These are phyloP conservation scores for Eutrema japonicum DNA, from an alignment of 345 rosid genomes.

Conservation along the genomic window DNA sequence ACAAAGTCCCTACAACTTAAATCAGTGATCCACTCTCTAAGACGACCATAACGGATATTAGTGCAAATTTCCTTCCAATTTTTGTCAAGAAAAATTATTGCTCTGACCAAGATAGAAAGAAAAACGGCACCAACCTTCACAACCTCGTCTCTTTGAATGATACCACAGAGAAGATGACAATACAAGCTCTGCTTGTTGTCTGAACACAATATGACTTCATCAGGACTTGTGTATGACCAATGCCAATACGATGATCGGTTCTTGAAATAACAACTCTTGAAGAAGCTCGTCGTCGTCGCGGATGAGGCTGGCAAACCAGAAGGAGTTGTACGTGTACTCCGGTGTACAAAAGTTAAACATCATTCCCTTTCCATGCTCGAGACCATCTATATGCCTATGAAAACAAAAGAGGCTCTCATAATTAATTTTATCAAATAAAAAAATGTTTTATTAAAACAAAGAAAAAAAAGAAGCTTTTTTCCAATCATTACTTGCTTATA, in stretches of 20 bases:
- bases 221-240: conserved; percentile 57
- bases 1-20: conserved; percentile 46
- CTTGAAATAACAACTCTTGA: conserved; percentile 41
- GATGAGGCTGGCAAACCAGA: conserved; percentile 19
- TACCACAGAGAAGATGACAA: conserved; percentile 68
- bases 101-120: conserved; percentile 57
- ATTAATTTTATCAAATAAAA: not conserved
- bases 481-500: conserved; percentile 27
- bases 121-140: conserved; percentile 61
- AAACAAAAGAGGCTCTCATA: not conserved
- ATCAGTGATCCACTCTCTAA: conserved; percentile 70
- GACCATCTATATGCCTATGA: conserved; percentile 24
- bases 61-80: conserved; percentile 60
- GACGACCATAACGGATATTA: conserved; percentile 51
- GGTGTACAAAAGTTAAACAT: conserved; percentile 18
- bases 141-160: conserved; percentile 59
- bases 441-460: not conserved
- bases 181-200: conserved; percentile 74
- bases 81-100: conserved; percentile 64
- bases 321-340: not conserved
- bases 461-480: not conserved
- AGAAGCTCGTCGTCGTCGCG: not conserved
- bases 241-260: conserved; percentile 48
- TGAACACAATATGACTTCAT: conserved; percentile 62
- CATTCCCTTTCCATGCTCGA: conserved; percentile 25